These are phyloP conservation scores for Diaporthe eres DNA, from an alignment of 2,329 filamentous ascomycete genomes.

Conservation along the genomic window DNA sequence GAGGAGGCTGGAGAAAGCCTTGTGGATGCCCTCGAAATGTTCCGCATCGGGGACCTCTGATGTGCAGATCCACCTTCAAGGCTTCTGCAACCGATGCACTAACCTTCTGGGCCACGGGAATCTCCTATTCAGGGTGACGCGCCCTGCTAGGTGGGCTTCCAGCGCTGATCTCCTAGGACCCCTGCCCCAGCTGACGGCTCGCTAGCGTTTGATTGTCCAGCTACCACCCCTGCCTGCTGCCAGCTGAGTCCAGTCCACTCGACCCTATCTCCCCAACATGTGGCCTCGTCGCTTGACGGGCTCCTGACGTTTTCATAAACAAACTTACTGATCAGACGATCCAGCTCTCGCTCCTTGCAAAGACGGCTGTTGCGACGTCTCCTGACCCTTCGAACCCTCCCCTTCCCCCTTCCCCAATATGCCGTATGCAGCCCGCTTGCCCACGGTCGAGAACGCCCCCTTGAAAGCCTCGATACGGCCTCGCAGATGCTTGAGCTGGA, in stretches of 20 bases:
- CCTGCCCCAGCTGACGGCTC: conserved; percentile 32
- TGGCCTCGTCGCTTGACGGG: conserved; percentile 36
- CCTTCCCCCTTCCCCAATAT: conserved; percentile 34
- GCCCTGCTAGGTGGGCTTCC: conserved; percentile 20
- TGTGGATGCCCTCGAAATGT: conserved; percentile 27
- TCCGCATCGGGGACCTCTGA: conserved; percentile 18
- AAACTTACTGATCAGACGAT: conserved; percentile 35
- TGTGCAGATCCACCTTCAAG: conserved; percentile 17
- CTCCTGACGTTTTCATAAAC: conserved; percentile 39
- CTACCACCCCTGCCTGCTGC: conserved; percentile 38
- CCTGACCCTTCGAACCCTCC: neutral
- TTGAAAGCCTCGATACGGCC: conserved; percentile 39
- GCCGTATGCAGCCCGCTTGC: conserved; percentile 40
- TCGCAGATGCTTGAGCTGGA: conserved; percentile 46
- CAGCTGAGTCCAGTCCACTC: conserved; percentile 29
- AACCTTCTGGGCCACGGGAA: conserved; percentile 9
- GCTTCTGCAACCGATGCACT: conserved; percentile 13
- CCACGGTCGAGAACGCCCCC: conserved; percentile 41
- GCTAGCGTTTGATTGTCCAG: conserved; percentile 32
- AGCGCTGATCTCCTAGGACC: conserved; percentile 21
- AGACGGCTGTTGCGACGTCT: neutral
- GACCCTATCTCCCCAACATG: conserved; percentile 37
- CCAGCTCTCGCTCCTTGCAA: neutral
- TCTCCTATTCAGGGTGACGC: neutral
- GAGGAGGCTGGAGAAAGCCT: conserved; percentile 29